Evolutionary conservation across 164 flowering plant species (phyloP), one percentile per base, ranked within the genome.

Genomic region (Stephania japonica): DNA sequence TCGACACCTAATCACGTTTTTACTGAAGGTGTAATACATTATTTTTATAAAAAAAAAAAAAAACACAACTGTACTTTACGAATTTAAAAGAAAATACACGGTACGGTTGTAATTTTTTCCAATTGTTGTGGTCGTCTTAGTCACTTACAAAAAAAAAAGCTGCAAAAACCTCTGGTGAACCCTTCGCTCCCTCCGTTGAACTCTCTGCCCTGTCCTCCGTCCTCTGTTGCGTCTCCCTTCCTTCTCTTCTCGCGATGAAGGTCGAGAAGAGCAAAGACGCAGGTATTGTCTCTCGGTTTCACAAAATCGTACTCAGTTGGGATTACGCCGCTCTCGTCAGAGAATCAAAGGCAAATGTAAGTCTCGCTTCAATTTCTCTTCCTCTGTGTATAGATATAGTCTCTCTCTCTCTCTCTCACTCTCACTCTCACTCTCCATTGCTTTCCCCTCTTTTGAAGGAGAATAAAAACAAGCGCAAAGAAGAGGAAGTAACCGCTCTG

Each of bases 231-330:
- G 6, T 26, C n/a, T n/a, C n/a, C n/a, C n/a, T n/a, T n/a, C n/a
- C n/a, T n/a, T 61, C 50, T 38, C 49, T 59, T 24, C 23, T 32
- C 32, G 16, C 21, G 59, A 67, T 65, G 79, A 68, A 50, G 61
- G 73, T 44, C 32, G 75, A 62, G 77, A 67, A 43, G 65, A 43
- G 18, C 23, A 42, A 72, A 11, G 89, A 87, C 10, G 83, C 86
- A 41, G 75, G 85, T 19, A 67, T 78, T 23, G 32, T 81, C 1
- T 26, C 61, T 59, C 87, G 93, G 21, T 95, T 95, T 77, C 88
- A 82, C 80, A 89, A 84, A 73, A 85, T 87, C 6, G 84, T 95
- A 14, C 92, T 93, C 13, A 76, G 89, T 32, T 93, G 99, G 99
- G 99, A 95, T 80, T 93, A 89, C 73, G 71, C 87, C 23, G 86